Percentiles rank a stretch among this genome's conserved stretches.
phyloP scores from a whole-genome alignment of 257 asterid species.

The Salvia splendens region DNA sequence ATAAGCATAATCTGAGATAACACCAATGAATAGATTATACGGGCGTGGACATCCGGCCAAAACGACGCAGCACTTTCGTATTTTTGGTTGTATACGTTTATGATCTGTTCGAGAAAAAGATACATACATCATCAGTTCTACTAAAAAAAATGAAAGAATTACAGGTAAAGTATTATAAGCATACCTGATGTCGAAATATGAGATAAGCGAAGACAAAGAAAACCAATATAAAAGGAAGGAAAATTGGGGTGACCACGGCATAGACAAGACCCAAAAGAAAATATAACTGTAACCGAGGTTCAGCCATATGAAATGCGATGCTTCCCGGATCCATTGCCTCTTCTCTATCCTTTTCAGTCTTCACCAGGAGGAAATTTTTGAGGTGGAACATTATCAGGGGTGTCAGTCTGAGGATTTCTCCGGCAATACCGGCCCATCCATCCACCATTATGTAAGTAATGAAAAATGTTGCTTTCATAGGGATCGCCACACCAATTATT shows the following conservation, averaged over 20 bases:
- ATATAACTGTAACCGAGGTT: conserved; percentile 90
- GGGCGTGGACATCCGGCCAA: conserved; percentile 97
- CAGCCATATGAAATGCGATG: conserved; percentile 83
- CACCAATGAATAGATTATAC: conserved; percentile 64
- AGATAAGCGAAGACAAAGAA: conserved; percentile 71
- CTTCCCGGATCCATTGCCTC: conserved; percentile 96
- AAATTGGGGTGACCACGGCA: conserved; percentile 84
- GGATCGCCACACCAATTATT: conserved; percentile 83
- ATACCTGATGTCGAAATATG: conserved; percentile 92
- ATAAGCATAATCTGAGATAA: conserved; percentile 80
- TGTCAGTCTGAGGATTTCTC: conserved; percentile 77
- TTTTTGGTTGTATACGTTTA: conserved; percentile 91
- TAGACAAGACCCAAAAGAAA: conserved; percentile 94
- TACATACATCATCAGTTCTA: not conserved
- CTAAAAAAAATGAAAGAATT: not conserved
- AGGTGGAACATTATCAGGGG: conserved; percentile 77
- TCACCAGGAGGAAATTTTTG: conserved; percentile 78
- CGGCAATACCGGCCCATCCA: conserved; percentile 97
- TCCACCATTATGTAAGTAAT: conserved; percentile 89
- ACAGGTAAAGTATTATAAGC: not conserved
- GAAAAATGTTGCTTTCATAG: conserved; percentile 87
- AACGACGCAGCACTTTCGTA: conserved; percentile 92
- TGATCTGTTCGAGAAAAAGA: conserved; percentile 54
- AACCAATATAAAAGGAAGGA: conserved; percentile 85
- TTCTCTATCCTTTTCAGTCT: conserved; percentile 87